These are phyloP conservation scores for Vitis rupestris DNA, from an alignment of 164 flowering plant genomes.

Conservation along the genomic window DNA sequence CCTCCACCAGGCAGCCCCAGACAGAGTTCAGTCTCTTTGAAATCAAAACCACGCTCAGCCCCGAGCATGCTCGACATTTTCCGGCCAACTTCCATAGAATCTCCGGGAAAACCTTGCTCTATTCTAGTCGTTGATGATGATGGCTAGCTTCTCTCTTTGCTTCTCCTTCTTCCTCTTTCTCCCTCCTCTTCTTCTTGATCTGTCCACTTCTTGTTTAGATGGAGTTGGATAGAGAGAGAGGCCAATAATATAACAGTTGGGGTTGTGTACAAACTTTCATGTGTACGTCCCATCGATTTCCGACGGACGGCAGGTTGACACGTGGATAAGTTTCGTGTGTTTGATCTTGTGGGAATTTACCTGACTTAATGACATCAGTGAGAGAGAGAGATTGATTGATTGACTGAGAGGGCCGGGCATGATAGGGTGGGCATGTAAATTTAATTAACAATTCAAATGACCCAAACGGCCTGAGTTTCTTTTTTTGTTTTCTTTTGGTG, in stretches of 20 bases:
- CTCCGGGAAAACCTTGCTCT: constrained; percentile 4
- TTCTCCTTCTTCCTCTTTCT: not conserved
- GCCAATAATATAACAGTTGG: constrained; percentile 25
- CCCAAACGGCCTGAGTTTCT: too few relatives aligned
- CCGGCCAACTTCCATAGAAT: not conserved
- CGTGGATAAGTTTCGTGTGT: constrained; percentile 20
- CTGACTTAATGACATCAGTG: too few relatives aligned
- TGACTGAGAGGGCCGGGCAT: too few relatives aligned
- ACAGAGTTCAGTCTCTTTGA: constrained; percentile 58
- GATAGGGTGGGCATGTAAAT: too few relatives aligned
- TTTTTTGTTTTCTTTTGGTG: too few relatives aligned
- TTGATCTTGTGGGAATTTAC: constrained; percentile 4
- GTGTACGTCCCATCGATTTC: constrained; percentile 21
- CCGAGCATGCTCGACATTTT: constrained; percentile 18
- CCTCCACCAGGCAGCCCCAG: constrained; percentile 56
- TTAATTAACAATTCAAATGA: too few relatives aligned
- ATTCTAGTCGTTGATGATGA: not conserved
- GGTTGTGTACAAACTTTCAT: constrained; percentile 10
- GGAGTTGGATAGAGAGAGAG: constrained; percentile 12
- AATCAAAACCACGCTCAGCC: constrained; percentile 24
- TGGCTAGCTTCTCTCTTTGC: not conserved
- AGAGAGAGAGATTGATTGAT: too few relatives aligned
- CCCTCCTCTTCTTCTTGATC: constrained; percentile 1
- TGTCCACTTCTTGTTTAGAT: too few relatives aligned
- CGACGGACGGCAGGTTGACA: constrained; percentile 14